Percentiles rank a stretch among this genome's conserved stretches.
These are phyloP conservation scores for Cordyceps fumosorosea DNA, from an alignment of 2,329 filamentous ascomycete species.

Conservation along the genomic window DNA sequence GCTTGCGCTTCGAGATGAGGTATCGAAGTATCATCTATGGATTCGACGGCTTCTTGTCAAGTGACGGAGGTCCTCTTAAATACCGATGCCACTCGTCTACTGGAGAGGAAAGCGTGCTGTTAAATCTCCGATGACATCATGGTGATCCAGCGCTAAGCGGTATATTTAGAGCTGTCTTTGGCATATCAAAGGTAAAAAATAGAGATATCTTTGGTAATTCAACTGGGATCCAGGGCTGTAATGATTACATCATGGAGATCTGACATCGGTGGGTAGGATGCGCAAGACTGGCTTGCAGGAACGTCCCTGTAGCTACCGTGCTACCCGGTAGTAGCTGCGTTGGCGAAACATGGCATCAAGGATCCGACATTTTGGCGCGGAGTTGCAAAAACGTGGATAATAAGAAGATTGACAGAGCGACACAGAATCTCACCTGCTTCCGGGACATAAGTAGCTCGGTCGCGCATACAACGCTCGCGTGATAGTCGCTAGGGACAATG, in stretches of 20 bases:
- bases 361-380: no score
- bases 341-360: no score
- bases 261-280: background rate
- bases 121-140: background rate
- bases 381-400: no score
- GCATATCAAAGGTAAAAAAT: background rate
- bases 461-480: background rate
- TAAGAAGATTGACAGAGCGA: no score
- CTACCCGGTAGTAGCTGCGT: no score
- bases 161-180: background rate
- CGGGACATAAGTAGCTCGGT: no score
- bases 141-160: background rate
- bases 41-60: background rate
- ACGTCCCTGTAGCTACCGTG: no score
- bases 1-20: background rate
- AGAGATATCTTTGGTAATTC: background rate
- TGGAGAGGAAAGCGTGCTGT: no score
- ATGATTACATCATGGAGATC: constrained; percentile 9
- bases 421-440: no score
- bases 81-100: background rate
- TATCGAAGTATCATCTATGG: background rate
- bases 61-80: background rate
- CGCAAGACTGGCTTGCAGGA: background rate
- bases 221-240: background rate
- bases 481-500: background rate